Evolutionary conservation across 164 flowering plant genomes (phyloP), one percentile per base, ranked within the genome.

Genomic region (Liriodendron chinense): DNA sequence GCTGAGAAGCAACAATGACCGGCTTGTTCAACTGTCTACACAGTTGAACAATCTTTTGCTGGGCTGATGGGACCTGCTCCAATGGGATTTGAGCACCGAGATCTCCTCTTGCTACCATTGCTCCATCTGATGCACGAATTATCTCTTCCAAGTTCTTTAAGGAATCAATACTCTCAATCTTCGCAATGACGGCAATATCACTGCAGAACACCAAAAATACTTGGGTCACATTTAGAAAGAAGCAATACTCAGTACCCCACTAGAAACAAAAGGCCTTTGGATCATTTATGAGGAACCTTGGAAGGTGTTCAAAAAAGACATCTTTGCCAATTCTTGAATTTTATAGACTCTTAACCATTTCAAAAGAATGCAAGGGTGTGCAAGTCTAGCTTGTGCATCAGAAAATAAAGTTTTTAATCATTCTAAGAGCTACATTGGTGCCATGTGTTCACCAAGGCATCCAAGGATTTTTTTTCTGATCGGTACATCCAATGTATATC

Each of bases 81-180:
- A 96, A 76, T 75, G 99, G 99, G 76, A 96, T 94, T 83, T 96
- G 97, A 69, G 99, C 97, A 78, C 99, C 98, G 47, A 94, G 81
- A 76, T 96, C 99, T 65, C 99, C 99, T 87, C 99, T 86, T 50
- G 99, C 99, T 22, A 96, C 99, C 99, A 96, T 96, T 57, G 96
- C 94, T 81, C 99, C 98, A 81, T 96, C 99, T 68, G 97, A 91
- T 77, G 95, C 95, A 83, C 22, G 84, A 74, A 96, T 89, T 74
- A 96, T 94, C 80, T 92, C 97, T 80, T 94, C 93, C 83, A 96
- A 84, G 84, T 94, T 92, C 82, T 82, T 91, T 74, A 94, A 83
- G 20, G 99, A 94, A 81, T 96, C 99, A 24, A 92, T 86, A 71
- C 99, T 96, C 86, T 96, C 99, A 72, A 94, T 94, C 84, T 94